These are phyloP conservation scores for Nissolia schottii DNA, from an alignment of 306 rosid species.

Conservation along the genomic window DNA sequence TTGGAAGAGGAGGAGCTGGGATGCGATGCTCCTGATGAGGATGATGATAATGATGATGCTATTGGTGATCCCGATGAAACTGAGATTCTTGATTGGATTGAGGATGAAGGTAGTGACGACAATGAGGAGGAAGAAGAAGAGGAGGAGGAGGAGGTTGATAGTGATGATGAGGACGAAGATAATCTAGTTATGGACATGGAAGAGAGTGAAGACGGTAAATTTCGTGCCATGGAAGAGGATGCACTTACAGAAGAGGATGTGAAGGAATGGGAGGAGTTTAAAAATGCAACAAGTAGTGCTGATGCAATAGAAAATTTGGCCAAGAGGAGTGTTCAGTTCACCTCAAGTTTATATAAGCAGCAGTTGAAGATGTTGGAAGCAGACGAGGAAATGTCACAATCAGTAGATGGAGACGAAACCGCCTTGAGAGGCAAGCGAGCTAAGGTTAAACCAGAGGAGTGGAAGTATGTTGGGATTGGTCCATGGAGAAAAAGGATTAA, in stretches of 20 bases:
- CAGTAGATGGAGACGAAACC: slow-evolving; percentile 59
- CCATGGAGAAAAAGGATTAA: slow-evolving; percentile 76
- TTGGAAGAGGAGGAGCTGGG: slow-evolving; percentile 93
- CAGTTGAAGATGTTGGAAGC: slow-evolving; percentile 31
- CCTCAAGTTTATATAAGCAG: slow-evolving; percentile 20
- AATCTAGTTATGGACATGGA: slow-evolving; percentile 45
- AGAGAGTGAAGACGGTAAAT: slow-evolving; percentile 34
- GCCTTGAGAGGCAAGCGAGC: slow-evolving; percentile 68
- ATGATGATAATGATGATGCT: slow-evolving; percentile 33
- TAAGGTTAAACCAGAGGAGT: slow-evolving; percentile 67
- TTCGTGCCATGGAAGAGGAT: slow-evolving; percentile 27
- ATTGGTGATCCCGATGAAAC: slow-evolving; percentile 35
- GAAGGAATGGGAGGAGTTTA: slow-evolving; percentile 56
- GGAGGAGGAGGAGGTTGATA: slow-evolving; percentile 18
- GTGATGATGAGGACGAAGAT: slow-evolving; percentile 25
- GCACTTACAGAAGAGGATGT: slow-evolving; percentile 26
- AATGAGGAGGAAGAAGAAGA: slow-evolving; percentile 8
- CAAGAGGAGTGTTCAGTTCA: slow-evolving; percentile 32
- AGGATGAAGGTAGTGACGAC: slow-evolving; percentile 38
- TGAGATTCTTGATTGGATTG: slow-evolving; percentile 81
- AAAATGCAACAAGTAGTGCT: slow-evolving; percentile 48
- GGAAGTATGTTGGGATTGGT: slow-evolving; percentile 76
- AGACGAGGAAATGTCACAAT: slow-evolving; percentile 9
- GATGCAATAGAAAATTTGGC: slow-evolving; percentile 71
- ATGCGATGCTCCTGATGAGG: slow-evolving; percentile 91